phyloP scores from a whole-genome alignment of 176 grass and related monocot genomes.

The Alloteropsis semialata region DNA sequence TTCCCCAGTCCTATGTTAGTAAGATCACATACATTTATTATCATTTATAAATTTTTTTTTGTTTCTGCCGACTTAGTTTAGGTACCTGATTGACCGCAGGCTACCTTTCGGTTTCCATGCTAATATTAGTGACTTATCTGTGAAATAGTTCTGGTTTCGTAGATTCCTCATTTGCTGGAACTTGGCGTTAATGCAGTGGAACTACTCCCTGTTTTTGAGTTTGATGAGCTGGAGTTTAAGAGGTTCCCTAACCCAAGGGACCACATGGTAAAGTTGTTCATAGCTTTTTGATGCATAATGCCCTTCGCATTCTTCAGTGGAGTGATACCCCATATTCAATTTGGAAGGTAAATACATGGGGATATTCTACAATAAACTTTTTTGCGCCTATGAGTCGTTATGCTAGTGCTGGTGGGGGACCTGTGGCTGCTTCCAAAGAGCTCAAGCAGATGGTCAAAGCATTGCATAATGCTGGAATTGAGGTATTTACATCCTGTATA shows the following conservation, averaged over 20 bases:
- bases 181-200: conserved; percentile 97
- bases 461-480: conserved; percentile 95
- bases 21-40: not conserved
- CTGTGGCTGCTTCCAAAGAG: conserved; percentile 75
- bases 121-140: conserved; percentile 19
- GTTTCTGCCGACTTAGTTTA: conserved; percentile 8
- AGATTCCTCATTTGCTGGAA: conserved; percentile 97
- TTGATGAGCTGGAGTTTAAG: conserved; percentile 93
- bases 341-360: conserved; percentile 96
- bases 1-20: not conserved
- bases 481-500: conserved; percentile 43
- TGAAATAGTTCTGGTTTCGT: conserved; percentile 45
- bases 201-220: conserved; percentile 94
- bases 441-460: conserved; percentile 96
- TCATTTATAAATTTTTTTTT: not conserved
- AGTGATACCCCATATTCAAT: conserved; percentile 28
- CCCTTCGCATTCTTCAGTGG: not conserved
- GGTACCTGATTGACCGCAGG: not conserved
- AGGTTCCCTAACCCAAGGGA: conserved; percentile 85
- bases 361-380: conserved; percentile 97
- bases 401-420: conserved; percentile 94
- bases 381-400: conserved; percentile 99
- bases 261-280: conserved; percentile 76
- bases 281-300: not conserved
- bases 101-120: conserved; percentile 16